Conservation (phyloP, 306 rosid species). For the Rubus parviflorus region DNA sequence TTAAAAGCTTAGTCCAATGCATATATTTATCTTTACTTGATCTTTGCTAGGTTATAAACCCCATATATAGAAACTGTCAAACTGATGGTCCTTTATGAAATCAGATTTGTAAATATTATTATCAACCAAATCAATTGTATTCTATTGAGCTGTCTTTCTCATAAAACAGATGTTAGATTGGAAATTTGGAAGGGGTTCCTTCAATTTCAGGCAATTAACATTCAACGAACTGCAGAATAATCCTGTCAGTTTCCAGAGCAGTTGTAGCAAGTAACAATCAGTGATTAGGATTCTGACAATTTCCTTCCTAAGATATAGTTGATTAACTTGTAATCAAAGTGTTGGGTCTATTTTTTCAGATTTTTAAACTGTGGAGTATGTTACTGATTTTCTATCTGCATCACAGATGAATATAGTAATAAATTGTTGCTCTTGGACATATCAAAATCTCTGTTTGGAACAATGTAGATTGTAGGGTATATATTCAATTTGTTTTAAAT, state of each 20-base stretch:
- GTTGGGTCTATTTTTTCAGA: background rate
- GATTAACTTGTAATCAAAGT: constrained; percentile 41
- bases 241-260: constrained; percentile 14
- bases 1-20: background rate
- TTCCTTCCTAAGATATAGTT: background rate
- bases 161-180: constrained; percentile 1
- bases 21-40: background rate
- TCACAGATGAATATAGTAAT: background rate
- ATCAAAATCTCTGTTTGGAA: background rate
- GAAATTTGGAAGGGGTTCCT: constrained; percentile 16
- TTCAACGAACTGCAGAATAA: constrained; percentile 14
- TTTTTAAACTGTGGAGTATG: background rate
- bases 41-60: background rate
- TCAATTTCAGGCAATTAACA: constrained; percentile 22
- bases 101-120: background rate
- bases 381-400: background rate
- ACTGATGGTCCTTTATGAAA: background rate
- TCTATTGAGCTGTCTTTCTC: background rate
- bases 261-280: constrained; percentile 1
- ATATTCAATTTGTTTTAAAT: background rate
- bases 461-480: background rate
- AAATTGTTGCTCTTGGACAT: background rate
- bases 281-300: background rate
- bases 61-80: background rate
- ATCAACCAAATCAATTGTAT: background rate